phyloP scores from a whole-genome alignment of 1,284 basidiomycete species.

The Ceratorhiza oryzae-sativae region DNA sequence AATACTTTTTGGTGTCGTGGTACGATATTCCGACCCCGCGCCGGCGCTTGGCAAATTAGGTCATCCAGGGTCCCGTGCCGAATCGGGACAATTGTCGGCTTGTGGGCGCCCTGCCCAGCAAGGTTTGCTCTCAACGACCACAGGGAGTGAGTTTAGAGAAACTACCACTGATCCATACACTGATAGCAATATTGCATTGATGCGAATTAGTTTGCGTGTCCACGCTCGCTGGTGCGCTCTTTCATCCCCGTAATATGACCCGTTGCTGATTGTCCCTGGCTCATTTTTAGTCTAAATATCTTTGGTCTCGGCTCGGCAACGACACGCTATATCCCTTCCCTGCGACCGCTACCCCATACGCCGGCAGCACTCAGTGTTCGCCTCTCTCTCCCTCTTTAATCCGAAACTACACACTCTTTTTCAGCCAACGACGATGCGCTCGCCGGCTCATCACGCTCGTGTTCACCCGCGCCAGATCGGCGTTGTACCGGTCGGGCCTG shows the following conservation, averaged over 20 bases:
- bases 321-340: neutral
- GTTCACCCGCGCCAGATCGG: conserved; percentile 9
- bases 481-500: neutral
- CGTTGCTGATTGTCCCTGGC: conserved; percentile 32
- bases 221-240: conserved; percentile 29
- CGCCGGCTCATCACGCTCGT: neutral
- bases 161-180: neutral
- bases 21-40: conserved; percentile 20
- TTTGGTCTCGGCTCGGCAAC: conserved; percentile 23
- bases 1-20: conserved; percentile 31
- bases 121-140: conserved; percentile 16
- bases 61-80: neutral
- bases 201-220: neutral
- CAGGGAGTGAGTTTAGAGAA: conserved; percentile 1
- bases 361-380: conserved; percentile 3
- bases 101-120: neutral
- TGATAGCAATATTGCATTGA: neutral
- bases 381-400: conserved; percentile 15
- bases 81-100: neutral
- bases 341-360: conserved; percentile 8
- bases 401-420: conserved; percentile 30
- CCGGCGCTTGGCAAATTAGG: conserved; percentile 4
- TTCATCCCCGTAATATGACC: conserved; percentile 3
- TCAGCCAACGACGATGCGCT: conserved; percentile 20
- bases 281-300: conserved; percentile 23